Conservation (phyloP, 1,139 yeast genomes). For the Pichia sp. region DNA sequence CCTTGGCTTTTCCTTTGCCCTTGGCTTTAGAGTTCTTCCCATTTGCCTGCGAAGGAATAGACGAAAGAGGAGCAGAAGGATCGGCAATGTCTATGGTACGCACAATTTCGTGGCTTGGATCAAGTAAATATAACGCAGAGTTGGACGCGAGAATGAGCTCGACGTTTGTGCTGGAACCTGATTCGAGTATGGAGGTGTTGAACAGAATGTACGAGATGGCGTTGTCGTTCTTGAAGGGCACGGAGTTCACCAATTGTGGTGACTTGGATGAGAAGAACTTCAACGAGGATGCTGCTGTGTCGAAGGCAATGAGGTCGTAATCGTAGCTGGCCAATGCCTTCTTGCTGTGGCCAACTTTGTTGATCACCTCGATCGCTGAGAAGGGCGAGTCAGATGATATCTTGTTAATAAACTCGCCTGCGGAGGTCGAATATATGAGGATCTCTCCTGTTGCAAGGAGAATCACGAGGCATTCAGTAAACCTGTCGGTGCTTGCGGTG, state of each 20-base stretch:
- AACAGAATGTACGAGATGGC: constrained; percentile 21
- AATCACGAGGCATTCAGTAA: constrained; percentile 35
- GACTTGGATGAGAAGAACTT: constrained; percentile 27
- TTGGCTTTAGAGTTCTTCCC: neutral
- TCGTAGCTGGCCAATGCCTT: constrained; percentile 7
- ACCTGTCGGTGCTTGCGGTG: constrained; percentile 12
- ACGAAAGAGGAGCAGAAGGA: neutral
- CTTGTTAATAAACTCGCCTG: constrained; percentile 37
- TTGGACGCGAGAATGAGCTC: constrained; percentile 25
- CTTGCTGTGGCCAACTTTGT: constrained; percentile 6
- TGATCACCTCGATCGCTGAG: constrained; percentile 15
- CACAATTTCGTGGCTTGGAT: constrained; percentile 15
- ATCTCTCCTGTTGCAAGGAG: constrained; percentile 39
- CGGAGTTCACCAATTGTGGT: constrained; percentile 19
- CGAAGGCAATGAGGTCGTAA: constrained; percentile 20
- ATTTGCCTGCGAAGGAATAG: neutral
- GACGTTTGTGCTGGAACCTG: neutral
- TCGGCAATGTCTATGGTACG: constrained; percentile 11
- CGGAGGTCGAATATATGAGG: constrained; percentile 41
- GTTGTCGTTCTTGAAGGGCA: constrained; percentile 25
- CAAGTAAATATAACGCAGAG: constrained; percentile 22
- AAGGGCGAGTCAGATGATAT: constrained; percentile 33
- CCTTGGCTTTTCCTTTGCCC: neutral
- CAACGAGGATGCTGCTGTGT: constrained; percentile 22
- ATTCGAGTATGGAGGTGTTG: constrained; percentile 3